Conservation (phyloP, 1,284 basidiomycete genomes). For the Ceratobasidium sp. region DNA sequence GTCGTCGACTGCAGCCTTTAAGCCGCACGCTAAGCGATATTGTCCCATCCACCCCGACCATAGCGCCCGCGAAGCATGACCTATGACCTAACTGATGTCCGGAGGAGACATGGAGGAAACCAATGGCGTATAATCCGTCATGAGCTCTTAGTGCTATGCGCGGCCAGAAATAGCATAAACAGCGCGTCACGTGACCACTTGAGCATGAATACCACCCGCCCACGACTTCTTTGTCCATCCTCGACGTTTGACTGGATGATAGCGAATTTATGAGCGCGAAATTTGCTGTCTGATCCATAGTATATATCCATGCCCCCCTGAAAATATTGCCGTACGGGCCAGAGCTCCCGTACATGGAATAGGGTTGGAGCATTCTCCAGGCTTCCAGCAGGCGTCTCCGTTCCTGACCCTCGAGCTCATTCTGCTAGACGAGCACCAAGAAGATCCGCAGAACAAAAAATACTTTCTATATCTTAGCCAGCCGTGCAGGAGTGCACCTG, state of each 20-base stretch:
- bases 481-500: background rate
- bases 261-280: background rate
- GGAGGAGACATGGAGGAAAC: background rate
- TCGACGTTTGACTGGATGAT: background rate
- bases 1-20: background rate
- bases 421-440: slow-evolving; percentile 10
- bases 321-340: background rate
- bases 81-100: background rate
- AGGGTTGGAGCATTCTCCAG: background rate
- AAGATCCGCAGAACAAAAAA: background rate
- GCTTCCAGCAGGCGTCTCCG: background rate
- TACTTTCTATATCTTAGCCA: background rate
- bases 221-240: background rate
- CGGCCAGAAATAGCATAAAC: slow-evolving; percentile 36
- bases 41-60: background rate
- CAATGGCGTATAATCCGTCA: slow-evolving; percentile 24
- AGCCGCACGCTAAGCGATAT: background rate
- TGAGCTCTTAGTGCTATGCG: slow-evolving; percentile 40
- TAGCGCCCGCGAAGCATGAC: background rate
- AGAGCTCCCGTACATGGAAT: background rate
- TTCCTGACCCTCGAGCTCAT: slow-evolving; percentile 1
- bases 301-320: background rate
- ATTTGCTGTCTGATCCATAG: background rate
- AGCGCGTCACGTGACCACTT: slow-evolving; percentile 35
- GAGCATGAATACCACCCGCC: background rate